These are phyloP conservation scores for Tillandsia leiboldiana DNA, from an alignment of 176 grass and related monocot genomes.

Conservation along the genomic window DNA sequence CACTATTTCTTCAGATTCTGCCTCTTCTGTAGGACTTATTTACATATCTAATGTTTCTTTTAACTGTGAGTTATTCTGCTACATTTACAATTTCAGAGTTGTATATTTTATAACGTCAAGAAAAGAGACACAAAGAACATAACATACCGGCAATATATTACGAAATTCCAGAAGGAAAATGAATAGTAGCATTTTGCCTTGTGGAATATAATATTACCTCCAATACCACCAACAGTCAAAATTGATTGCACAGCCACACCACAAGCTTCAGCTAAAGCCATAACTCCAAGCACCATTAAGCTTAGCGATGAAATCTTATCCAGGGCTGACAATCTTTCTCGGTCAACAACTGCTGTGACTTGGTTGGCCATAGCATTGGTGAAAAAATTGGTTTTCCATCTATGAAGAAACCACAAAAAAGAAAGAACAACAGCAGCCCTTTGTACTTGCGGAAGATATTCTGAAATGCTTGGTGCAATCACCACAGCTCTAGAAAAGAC, in stretches of 20 bases:
- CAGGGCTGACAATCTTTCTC: constrained; percentile 57
- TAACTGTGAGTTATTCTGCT: no score
- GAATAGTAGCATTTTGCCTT: constrained; percentile 8
- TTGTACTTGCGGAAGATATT: constrained; percentile 61
- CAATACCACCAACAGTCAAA: constrained; percentile 94
- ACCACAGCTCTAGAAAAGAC: constrained; percentile 37
- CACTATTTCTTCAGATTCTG: no score
- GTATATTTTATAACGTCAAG: no score
- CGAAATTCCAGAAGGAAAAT: not conserved
- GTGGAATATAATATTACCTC: constrained; percentile 50
- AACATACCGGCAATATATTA: no score
- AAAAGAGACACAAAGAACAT: no score
- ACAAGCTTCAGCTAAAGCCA: constrained; percentile 81
- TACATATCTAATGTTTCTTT: no score
- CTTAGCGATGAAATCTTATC: constrained; percentile 72
- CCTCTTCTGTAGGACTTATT: no score
- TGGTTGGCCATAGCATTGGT: constrained; percentile 36
- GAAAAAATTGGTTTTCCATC: constrained; percentile 86
- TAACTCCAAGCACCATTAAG: constrained; percentile 69
- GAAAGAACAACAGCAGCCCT: constrained; percentile 77
- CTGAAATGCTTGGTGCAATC: constrained; percentile 54
- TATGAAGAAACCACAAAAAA: constrained; percentile 89
- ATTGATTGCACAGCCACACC: constrained; percentile 86
- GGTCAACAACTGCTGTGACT: constrained; percentile 32
- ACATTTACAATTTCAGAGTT: not conserved